A percentile compares a stretch with the other conserved stretches of the same genome.
These are phyloP conservation scores for Dorcoceras hygrometricum DNA, from an alignment of 257 asterid species.

Conservation along the genomic window DNA sequence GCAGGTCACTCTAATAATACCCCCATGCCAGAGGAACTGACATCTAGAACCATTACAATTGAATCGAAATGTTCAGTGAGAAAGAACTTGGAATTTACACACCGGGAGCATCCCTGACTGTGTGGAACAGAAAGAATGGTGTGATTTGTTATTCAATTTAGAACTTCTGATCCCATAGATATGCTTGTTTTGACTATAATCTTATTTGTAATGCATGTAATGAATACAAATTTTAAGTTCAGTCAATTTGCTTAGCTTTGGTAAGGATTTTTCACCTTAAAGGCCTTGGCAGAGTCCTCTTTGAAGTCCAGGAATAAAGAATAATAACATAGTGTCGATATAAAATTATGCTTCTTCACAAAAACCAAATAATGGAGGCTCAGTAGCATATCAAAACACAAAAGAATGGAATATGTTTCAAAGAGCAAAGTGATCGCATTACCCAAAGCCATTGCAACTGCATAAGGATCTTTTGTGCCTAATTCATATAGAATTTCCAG, in stretches of 20 bases:
- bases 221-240: background rate
- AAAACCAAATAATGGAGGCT: slow-evolving; percentile 5
- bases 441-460: slow-evolving; percentile 95
- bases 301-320: background rate
- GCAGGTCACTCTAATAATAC: slow-evolving; percentile 1
- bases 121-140: too few relatives aligned
- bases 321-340: background rate
- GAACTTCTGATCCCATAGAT: too few relatives aligned
- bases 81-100: slow-evolving; percentile 8
- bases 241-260: background rate
- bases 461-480: slow-evolving; percentile 85
- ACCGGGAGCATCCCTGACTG: background rate
- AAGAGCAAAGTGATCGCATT: slow-evolving; percentile 30
- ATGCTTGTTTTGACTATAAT: too few relatives aligned
- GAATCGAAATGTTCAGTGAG: background rate
- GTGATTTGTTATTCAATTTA: too few relatives aligned
- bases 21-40: slow-evolving; percentile 9
- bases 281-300: background rate
- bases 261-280: background rate
- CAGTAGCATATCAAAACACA: slow-evolving; percentile 19
- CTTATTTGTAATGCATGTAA: background rate
- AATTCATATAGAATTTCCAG: slow-evolving; percentile 87
- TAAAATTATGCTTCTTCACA: too few relatives aligned
- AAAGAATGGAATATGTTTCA: slow-evolving; percentile 17
- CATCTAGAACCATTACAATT: background rate